A percentile compares a stretch with the other conserved stretches of the same genome.
Evolutionary conservation across 106 monocot species (phyloP).

Genomic region (Phalaenopsis aphrodite): DNA sequence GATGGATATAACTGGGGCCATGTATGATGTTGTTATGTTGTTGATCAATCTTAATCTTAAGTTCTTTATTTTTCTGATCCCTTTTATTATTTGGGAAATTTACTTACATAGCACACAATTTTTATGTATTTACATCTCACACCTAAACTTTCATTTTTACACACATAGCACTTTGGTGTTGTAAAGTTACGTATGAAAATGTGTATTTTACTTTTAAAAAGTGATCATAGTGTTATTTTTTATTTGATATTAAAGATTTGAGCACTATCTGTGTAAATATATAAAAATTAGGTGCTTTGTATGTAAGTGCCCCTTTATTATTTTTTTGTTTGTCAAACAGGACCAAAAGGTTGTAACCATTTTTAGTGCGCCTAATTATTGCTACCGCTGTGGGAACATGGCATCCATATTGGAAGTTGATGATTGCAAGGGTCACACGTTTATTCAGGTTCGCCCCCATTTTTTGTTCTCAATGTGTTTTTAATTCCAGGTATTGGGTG

Average conservation of each 20-base stretch:
- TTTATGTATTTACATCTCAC: too few relatives aligned
- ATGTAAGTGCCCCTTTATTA: background rate
- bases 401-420: slow-evolving; percentile 97
- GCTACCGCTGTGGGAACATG: slow-evolving; percentile 99
- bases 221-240: too few relatives aligned
- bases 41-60: background rate
- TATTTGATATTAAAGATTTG: too few relatives aligned
- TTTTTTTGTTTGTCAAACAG: slow-evolving; percentile 22
- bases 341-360: slow-evolving; percentile 98
- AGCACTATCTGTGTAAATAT: too few relatives aligned
- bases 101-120: too few relatives aligned
- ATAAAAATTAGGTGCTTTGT: too few relatives aligned
- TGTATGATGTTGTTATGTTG: slow-evolving; percentile 25
- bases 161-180: too few relatives aligned
- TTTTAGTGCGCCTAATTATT: slow-evolving; percentile 99
- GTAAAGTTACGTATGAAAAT: too few relatives aligned
- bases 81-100: background rate
- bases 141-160: too few relatives aligned
- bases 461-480: background rate
- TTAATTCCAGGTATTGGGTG: too few relatives aligned
- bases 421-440: slow-evolving; percentile 93
- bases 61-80: background rate
- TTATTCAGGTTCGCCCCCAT: slow-evolving; percentile 64
- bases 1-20: slow-evolving; percentile 99
- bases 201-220: too few relatives aligned